Evolutionary conservation across 2,329 filamentous ascomycete species (phyloP).

Genomic region (Talaromyces sp.): DNA sequence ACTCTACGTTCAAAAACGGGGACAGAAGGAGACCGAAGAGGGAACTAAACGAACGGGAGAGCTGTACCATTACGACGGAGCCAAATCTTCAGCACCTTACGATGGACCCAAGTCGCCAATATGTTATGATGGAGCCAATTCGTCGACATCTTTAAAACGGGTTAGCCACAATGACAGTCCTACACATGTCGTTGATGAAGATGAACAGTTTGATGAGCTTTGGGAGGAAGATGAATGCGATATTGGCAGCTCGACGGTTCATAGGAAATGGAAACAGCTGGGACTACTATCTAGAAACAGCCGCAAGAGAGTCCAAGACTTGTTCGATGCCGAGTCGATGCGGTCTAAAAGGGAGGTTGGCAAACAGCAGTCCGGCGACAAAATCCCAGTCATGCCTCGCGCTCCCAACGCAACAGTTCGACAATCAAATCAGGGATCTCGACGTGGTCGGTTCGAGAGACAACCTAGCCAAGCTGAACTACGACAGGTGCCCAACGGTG

Average conservation of each 20-base stretch:
- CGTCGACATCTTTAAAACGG: not conserved
- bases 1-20: conserved; percentile 5
- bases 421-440: not conserved
- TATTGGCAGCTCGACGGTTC: conserved; percentile 4
- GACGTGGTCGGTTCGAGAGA: not conserved
- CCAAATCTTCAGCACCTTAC: not conserved
- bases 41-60: conserved; percentile 5
- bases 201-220: not conserved
- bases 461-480: not conserved
- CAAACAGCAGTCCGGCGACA: conserved; percentile 1
- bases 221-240: conserved; percentile 4
- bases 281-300: conserved; percentile 7
- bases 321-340: conserved; percentile 17
- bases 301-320: conserved; percentile 15
- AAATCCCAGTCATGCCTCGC: conserved; percentile 17
- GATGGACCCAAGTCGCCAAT: not conserved
- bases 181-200: not conserved
- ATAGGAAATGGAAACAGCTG: conserved; percentile 10
- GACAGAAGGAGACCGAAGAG: not conserved
- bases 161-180: not conserved
- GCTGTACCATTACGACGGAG: conserved; percentile 9
- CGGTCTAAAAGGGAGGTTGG: conserved; percentile 1
- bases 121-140: not conserved
- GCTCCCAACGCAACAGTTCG: conserved; percentile 16
- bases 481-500: not conserved